A percentile compares a stretch with the other conserved stretches of the same genome.
Conservation (phyloP, 805 yeast species). For the Metschnikowia anglica region DNA sequence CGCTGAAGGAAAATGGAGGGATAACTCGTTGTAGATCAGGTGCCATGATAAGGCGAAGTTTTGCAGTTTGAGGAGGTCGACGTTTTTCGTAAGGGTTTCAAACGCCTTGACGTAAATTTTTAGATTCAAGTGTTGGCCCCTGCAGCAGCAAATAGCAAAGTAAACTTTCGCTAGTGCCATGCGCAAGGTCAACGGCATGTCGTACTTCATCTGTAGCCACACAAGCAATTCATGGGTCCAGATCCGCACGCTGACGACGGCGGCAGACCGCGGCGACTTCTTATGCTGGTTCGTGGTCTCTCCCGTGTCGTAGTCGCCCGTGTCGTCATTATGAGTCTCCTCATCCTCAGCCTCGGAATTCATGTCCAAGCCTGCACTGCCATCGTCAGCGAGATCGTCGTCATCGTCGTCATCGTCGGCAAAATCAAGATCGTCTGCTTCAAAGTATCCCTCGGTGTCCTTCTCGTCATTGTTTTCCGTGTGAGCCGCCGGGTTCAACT, state of each 20-base stretch:
- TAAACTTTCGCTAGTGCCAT: conserved; percentile 64
- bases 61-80: conserved; percentile 32
- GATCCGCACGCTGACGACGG: conserved; percentile 70
- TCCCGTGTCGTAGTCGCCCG: conserved; percentile 33
- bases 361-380: conserved; percentile 40
- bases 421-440: conserved; percentile 24
- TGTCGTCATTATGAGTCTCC: conserved; percentile 35
- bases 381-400: conserved; percentile 33
- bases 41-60: conserved; percentile 54
- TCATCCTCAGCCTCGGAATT: conserved; percentile 42
- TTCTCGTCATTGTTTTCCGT: conserved; percentile 28
- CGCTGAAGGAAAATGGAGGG: conserved; percentile 31
- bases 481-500: conserved; percentile 25
- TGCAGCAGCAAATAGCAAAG: conserved; percentile 65
- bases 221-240: conserved; percentile 87
- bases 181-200: conserved; percentile 67
- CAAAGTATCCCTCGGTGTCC: conserved; percentile 27
- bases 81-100: conserved; percentile 52
- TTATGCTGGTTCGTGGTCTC: conserved; percentile 53
- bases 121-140: conserved; percentile 67
- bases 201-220: conserved; percentile 75
- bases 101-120: conserved; percentile 63
- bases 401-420: conserved; percentile 24
- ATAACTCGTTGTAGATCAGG: conserved; percentile 40
- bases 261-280: conserved; percentile 63